phyloP scores from a whole-genome alignment of 139 green algal species.

The Mesotaenium endlicherianum region DNA sequence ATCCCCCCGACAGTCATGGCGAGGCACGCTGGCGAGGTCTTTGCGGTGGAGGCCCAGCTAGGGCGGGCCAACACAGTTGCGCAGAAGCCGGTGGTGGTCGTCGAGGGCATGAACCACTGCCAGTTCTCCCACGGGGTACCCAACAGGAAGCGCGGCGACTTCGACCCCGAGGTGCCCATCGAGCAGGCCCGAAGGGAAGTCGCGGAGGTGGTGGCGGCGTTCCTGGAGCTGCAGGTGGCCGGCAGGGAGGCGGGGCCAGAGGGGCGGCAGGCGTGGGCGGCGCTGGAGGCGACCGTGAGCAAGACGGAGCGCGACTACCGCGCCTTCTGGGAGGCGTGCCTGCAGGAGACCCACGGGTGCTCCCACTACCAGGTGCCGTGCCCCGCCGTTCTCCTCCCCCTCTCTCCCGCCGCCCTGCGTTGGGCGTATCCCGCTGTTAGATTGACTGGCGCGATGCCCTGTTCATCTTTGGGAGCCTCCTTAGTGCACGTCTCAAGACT shows the following conservation, averaged over 20 bases:
- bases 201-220: background rate
- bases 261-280: background rate
- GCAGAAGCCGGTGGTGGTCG: background rate
- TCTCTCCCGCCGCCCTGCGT: too few relatives aligned
- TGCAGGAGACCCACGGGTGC: background rate
- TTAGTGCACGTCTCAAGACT: too few relatives aligned
- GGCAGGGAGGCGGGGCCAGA: background rate
- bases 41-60: background rate
- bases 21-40: background rate
- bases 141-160: background rate
- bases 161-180: background rate
- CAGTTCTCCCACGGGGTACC: slow-evolving; percentile 5
- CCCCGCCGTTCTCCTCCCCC: too few relatives aligned
- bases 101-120: background rate
- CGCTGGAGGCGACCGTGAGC: background rate
- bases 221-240: background rate
- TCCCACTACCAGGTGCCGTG: too few relatives aligned
- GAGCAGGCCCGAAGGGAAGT: background rate
- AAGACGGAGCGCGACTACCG: background rate
- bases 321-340: slow-evolving; percentile 2
- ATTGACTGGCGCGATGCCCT: too few relatives aligned
- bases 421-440: too few relatives aligned
- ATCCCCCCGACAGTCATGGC: background rate
- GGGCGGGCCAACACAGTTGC: background rate
- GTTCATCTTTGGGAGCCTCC: too few relatives aligned